phyloP scores from a whole-genome alignment of 345 rosid species.

The Eucalyptus fibrosa region DNA sequence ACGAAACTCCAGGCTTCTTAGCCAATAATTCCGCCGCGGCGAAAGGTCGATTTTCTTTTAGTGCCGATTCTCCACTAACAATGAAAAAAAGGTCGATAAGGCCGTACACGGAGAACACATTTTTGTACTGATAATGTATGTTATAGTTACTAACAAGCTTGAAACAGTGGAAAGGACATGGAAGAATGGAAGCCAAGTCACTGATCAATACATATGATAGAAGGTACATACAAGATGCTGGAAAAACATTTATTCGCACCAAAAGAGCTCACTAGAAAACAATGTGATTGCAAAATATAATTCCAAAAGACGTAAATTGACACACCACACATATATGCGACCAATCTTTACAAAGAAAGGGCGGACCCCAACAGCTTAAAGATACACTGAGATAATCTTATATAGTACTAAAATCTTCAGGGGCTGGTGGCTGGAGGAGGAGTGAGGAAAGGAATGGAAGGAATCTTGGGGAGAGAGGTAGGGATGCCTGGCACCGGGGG shows the following conservation, averaged over 20 bases:
- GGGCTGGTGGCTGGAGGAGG: constrained; percentile 16
- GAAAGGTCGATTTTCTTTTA: neutral
- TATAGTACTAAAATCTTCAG: neutral
- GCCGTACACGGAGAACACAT: neutral
- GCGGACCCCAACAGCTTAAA: neutral
- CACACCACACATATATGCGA: neutral
- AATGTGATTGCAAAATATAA: rapidly evolving
- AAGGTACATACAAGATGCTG: neutral
- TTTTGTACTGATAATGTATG: neutral
- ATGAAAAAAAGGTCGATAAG: neutral
- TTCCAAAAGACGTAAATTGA: neutral
- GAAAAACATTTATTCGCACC: neutral
- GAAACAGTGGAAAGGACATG: neutral
- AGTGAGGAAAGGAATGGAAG: constrained; percentile 17
- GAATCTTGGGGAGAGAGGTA: constrained; percentile 4
- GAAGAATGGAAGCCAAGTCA: neutral
- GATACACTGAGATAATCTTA: neutral
- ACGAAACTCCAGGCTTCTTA: neutral
- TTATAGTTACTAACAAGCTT: neutral
- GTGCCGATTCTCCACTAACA: neutral
- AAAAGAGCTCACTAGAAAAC: neutral
- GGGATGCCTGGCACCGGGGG: constrained; percentile 13
- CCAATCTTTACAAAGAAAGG: neutral
- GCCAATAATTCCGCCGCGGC: rapidly evolving
- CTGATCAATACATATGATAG: neutral